phyloP scores from a whole-genome alignment of 805 yeast genomes.

The Tetrapisispora arboricola region DNA sequence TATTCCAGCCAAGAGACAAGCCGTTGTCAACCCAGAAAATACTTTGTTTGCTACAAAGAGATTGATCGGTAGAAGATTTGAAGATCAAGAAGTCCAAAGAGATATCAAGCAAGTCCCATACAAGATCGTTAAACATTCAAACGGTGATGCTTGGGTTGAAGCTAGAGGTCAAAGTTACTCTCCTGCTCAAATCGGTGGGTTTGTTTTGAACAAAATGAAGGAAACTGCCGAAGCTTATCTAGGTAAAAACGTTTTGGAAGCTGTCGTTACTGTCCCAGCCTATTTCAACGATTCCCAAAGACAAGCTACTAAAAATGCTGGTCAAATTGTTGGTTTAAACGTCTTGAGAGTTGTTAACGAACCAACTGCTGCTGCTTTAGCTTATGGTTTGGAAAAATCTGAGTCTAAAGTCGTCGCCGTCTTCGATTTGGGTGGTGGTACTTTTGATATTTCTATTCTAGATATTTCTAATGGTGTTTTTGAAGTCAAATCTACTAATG shows the following conservation, averaged over 20 bases:
- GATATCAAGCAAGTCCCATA: conserved; percentile 83
- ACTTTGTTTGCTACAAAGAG: conserved; percentile 92
- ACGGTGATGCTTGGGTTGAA: conserved; percentile 96
- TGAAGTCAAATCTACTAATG: conserved; percentile 95
- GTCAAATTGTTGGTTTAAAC: conserved; percentile 90
- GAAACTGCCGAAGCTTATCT: conserved; percentile 92
- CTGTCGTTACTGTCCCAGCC: conserved; percentile 86
- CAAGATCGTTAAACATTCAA: conserved; percentile 78
- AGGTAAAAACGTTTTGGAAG: conserved; percentile 79
- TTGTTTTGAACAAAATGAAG: conserved; percentile 91
- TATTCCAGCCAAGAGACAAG: conserved; percentile 92
- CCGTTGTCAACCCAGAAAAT: conserved; percentile 88
- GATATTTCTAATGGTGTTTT: conserved; percentile 97
- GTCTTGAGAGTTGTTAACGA: conserved; percentile 72
- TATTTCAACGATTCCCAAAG: conserved; percentile 77
- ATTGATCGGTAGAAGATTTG: conserved; percentile 86
- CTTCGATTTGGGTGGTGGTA: conserved; percentile 98
- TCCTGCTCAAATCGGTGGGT: conserved; percentile 93
- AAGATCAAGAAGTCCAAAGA: conserved; percentile 82
- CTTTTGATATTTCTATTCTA: conserved; percentile 91
- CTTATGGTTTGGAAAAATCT: conserved; percentile 82
- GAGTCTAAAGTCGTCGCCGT: conserved; percentile 83
- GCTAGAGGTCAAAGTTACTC: conserved; percentile 82
- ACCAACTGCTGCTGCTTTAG: conserved; percentile 88
- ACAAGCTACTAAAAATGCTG: conserved; percentile 90